Evolutionary conservation across 2,329 filamentous ascomycete genomes (phyloP), one percentile per base, ranked within the genome.

Genomic region (Colletotrichum coccodes): DNA sequence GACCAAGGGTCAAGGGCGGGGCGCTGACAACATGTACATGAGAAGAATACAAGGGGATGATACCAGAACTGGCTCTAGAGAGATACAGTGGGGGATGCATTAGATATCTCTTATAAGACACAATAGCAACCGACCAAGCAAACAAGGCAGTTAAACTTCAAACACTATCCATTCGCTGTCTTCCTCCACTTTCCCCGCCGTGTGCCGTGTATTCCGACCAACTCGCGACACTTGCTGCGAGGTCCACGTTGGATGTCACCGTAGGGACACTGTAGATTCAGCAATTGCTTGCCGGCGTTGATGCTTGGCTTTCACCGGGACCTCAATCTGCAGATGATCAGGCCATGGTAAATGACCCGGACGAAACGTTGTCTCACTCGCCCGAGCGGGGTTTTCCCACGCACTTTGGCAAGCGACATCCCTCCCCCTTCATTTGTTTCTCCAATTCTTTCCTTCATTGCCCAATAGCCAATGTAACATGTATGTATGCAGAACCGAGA

Each of bases 291-390:
- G 53, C 23, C n/a, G 21, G 61, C 66, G 50, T 60, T 54, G 61
- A 56, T 69, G 26, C 28, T 42, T 64, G 66, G 40, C 65, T 50
- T 40, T 69, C 47, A 34, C 40, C 50, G 66, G 21, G 49, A 66
- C 61, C 49, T n/a, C 32, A 50, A 60, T 66, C 61, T 69, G 61
- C 66, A 60, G 66, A 69, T 69, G n/a, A 40, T 69, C 66, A 69
- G 66, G 61, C 61, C 66, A 69, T 60, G 49, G 56, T 60, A 40
- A 47, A 28, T 26, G 11, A 54, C 40, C 63, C 40, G 38, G 28
- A 46, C 60, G 47, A 46, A 40, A n/a, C 21, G 34, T n/a, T 54
- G 65, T 68, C 66, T 69, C 66, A 66, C 65, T 23, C 44, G 44
- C 38, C 34, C 61, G 60, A 59, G 65, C 65, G 65, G 65, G 65